Conservation (phyloP, 768 basidiomycete genomes). For the Psilocybe subaeruginosa region DNA sequence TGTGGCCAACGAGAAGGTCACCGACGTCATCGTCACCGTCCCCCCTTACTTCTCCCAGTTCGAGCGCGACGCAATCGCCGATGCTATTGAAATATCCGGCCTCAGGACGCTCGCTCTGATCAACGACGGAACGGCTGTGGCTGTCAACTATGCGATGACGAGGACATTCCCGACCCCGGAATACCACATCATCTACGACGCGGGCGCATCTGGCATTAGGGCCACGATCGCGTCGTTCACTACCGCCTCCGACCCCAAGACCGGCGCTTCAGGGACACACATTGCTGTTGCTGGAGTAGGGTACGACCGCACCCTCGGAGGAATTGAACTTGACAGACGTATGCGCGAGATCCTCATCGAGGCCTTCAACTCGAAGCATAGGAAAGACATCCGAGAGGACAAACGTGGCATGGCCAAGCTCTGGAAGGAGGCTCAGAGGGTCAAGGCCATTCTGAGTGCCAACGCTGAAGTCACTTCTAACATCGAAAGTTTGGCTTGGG, state of each 20-base stretch:
- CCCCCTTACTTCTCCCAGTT: slow-evolving; percentile 90
- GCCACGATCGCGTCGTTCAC: slow-evolving; percentile 79
- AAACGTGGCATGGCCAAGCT: slow-evolving; percentile 90
- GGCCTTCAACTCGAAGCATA: slow-evolving; percentile 74
- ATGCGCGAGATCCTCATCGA: slow-evolving; percentile 80
- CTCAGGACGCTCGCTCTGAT: slow-evolving; percentile 82
- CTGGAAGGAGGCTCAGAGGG: slow-evolving; percentile 90
- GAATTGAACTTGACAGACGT: slow-evolving; percentile 83
- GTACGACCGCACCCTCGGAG: slow-evolving; percentile 75
- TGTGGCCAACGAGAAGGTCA: slow-evolving; percentile 73
- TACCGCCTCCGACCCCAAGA: slow-evolving; percentile 52
- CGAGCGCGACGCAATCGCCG: slow-evolving; percentile 89
- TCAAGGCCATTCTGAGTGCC: slow-evolving; percentile 93
- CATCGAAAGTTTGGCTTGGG: slow-evolving; percentile 89
- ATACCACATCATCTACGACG: slow-evolving; percentile 92
- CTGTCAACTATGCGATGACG: slow-evolving; percentile 98
- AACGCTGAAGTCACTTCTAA: slow-evolving; percentile 80
- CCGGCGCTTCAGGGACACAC: slow-evolving; percentile 58
- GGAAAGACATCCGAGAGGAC: slow-evolving; percentile 69
- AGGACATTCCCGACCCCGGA: slow-evolving; percentile 80
- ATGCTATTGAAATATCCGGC: slow-evolving; percentile 92
- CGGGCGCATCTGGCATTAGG: slow-evolving; percentile 81
- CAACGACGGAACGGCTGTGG: slow-evolving; percentile 94
- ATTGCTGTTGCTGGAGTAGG: slow-evolving; percentile 83
- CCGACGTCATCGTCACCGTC: slow-evolving; percentile 87